These are phyloP conservation scores for Dictyophora rubrovolvata DNA, from an alignment of 768 basidiomycete species.

Conservation along the genomic window DNA sequence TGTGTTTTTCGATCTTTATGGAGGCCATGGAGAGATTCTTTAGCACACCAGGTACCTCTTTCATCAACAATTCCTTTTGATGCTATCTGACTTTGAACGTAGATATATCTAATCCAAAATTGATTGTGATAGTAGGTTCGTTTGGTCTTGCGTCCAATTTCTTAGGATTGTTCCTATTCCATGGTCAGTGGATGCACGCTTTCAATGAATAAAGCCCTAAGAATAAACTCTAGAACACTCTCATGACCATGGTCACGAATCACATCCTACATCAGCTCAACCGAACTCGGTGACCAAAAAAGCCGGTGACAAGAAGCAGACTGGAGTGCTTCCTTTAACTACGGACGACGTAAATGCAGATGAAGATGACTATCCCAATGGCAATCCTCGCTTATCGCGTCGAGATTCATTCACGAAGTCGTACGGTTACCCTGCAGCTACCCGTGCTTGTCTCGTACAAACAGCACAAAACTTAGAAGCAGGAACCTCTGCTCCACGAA, in stretches of 20 bases:
- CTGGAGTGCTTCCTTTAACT: background rate
- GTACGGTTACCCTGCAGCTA: slow-evolving; percentile 47
- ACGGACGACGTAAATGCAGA: background rate
- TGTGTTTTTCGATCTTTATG: slow-evolving; percentile 91
- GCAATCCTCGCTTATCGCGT: background rate
- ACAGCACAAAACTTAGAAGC: slow-evolving; percentile 69
- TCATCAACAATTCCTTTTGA: background rate
- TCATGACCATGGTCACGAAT: background rate
- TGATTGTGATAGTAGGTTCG: slow-evolving; percentile 85
- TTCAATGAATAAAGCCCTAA: background rate
- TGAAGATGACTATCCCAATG: background rate
- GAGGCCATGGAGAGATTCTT: slow-evolving; percentile 92
- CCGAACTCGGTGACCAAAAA: background rate
- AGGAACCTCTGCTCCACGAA: slow-evolving; percentile 10
- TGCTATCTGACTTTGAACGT: slow-evolving; percentile 9
- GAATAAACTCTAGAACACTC: background rate
- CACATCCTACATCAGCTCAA: slow-evolving; percentile 12
- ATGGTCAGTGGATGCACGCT: slow-evolving; percentile 44
- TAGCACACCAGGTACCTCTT: slow-evolving; percentile 55
- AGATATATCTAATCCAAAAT: slow-evolving; percentile 84
- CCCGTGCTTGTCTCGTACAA: slow-evolving; percentile 42
- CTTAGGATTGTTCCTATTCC: slow-evolving; percentile 89
- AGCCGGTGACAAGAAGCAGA: background rate
- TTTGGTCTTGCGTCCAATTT: slow-evolving; percentile 87
- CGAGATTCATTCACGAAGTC: slow-evolving; percentile 45